Evolutionary conservation across 1,284 basidiomycete species (phyloP).

Genomic region (Vanrija pseudolonga): DNA sequence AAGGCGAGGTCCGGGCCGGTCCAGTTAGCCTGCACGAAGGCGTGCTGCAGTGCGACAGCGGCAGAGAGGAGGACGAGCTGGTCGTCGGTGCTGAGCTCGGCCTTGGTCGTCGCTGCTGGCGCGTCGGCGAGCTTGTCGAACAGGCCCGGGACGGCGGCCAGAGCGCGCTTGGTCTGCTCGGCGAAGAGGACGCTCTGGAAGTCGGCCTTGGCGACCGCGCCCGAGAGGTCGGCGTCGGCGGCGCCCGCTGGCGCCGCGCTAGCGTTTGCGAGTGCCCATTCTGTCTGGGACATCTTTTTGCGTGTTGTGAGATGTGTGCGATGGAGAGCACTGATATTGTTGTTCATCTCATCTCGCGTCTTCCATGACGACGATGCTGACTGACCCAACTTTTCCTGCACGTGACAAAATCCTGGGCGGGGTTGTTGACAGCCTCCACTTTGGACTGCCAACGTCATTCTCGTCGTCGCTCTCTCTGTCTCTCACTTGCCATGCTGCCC

Average conservation of each 20-base stretch:
- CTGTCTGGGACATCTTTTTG: no score
- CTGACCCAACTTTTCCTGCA: no score
- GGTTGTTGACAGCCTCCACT: no score
- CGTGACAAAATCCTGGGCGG: no score
- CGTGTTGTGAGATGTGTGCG: background rate
- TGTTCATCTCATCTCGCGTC: no score
- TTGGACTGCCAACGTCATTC: background rate
- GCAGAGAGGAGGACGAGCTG: constrained; percentile 62
- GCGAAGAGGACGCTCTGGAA: constrained; percentile 41
- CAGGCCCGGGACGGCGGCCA: constrained; percentile 24
- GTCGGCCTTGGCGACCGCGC: constrained; percentile 38
- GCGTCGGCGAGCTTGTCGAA: constrained; percentile 22
- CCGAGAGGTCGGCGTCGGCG: constrained; percentile 24
- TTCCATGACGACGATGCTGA: no score
- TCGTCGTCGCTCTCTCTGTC: no score
- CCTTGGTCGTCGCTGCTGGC: background rate
- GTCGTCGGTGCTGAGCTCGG: constrained; percentile 20
- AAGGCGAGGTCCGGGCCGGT: constrained; percentile 84
- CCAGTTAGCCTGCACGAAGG: constrained; percentile 94
- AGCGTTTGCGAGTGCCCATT: no score
- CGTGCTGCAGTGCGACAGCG: constrained; percentile 76
- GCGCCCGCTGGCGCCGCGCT: background rate
- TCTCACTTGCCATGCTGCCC: constrained; percentile 7
- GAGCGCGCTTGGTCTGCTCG: constrained; percentile 24
- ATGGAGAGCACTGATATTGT: no score